Conservation (phyloP, 352 stramenopile species). For the Pelagophyceae sp. region DNA sequence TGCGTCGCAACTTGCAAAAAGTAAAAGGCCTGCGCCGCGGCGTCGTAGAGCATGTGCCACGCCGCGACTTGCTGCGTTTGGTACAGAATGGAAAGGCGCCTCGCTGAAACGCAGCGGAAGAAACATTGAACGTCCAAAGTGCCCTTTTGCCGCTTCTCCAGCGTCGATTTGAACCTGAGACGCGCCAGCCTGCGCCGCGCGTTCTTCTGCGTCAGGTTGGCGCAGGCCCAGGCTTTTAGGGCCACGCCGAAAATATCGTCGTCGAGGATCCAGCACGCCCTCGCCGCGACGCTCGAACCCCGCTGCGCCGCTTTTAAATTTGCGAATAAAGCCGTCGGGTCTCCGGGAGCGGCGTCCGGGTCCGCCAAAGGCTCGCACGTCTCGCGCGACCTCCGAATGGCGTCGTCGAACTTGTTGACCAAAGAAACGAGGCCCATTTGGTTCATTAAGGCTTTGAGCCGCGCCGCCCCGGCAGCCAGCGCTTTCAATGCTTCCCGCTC, state of each 20-base stretch:
- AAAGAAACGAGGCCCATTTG: not conserved
- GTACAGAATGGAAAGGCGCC: not conserved
- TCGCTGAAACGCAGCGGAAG: not conserved
- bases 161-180: too few relatives aligned
- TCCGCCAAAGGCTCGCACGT: not conserved
- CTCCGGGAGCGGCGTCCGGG: not conserved
- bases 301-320: not conserved
- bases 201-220: not conserved
- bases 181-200: not conserved
- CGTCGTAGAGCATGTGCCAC: constrained; percentile 17
- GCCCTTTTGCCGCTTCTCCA: not conserved
- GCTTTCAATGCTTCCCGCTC: not conserved
- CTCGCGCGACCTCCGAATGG: not conserved
- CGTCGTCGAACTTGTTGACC: not conserved
- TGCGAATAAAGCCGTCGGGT: not conserved
- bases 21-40: not conserved
- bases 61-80: not conserved
- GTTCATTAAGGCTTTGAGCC: not conserved
- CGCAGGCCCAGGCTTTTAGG: not conserved
- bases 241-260: not conserved
- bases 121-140: not conserved
- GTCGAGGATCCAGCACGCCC: constrained; percentile 12
- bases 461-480: not conserved
- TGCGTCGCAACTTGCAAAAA: not conserved
- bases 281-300: not conserved